Base-by-base conservation (phyloP, 2,329 filamentous ascomycete genomes). In the Aureobasidium sp. region DNA sequence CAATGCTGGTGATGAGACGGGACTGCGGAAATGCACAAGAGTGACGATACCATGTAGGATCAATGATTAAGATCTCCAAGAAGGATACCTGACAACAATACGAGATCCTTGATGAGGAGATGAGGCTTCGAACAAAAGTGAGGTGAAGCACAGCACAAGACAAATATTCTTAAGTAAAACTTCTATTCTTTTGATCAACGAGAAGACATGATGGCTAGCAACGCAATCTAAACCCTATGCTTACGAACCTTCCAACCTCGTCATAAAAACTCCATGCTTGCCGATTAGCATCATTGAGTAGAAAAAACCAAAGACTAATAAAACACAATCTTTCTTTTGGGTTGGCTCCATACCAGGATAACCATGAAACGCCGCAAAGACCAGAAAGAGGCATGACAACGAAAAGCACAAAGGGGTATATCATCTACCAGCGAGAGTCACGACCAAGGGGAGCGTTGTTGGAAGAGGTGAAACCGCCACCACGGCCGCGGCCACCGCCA, bases 401-500 rank as follows among this genome's bases (percentile, higher is more conserved):
- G 17, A 31, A 47, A 47, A 31, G n/a, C 45, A 47, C 33, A 19
- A 58, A 40, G 42, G 54, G 45, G 40, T 53, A 53, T 40, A 61
- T 69, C 66, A 61, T 69, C 66, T 81, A 84, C 82, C 82, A 85
- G 71, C 81, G 79, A 68, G 81, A 77, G 74, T 74, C 72, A 67
- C 81, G 74, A 66, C 81, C 81, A 65, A 85, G 74, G 60, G 81
- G 81, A 65, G 82, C 82, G 67, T 77, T 72, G 71, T 85, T 85
- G 69, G 80, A 81, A 67, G 78, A 78, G 70, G 80, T 81, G 49
- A 69, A 75, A 38, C 68, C 65, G 31, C 67, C 78, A 64, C 81
- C 65, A 42, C 69, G 75, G 43, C 68, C 64, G 25, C 68, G 64
- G 40, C 69, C 65, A 61, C 67, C 62, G 54, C 69, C 65, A 64